These are phyloP conservation scores for Cordyceps militaris DNA, from an alignment of 2,329 filamentous ascomycete genomes.

Conservation along the genomic window DNA sequence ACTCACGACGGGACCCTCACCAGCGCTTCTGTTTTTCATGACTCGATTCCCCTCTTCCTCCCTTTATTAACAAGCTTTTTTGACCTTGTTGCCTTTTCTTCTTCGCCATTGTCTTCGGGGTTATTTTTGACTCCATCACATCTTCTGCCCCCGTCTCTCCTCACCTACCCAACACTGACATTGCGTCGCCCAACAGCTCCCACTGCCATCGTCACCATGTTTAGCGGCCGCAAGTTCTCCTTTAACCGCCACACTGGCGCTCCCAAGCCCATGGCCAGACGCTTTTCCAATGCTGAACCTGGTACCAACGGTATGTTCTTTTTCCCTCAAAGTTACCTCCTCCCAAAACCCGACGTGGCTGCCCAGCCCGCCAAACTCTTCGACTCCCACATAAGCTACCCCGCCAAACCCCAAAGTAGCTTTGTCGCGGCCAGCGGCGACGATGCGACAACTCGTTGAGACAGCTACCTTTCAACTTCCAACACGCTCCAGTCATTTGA, in stretches of 20 bases:
- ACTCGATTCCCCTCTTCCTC: not conserved
- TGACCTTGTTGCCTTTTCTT: not conserved
- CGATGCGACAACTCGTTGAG: not conserved
- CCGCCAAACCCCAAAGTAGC: not conserved
- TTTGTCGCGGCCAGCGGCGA: not conserved
- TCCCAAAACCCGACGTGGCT: slow-evolving; percentile 2
- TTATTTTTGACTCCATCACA: not conserved
- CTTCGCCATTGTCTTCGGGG: not conserved
- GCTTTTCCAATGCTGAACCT: slow-evolving; percentile 54
- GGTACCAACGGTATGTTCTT: slow-evolving; percentile 44
- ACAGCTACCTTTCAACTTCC: not conserved
- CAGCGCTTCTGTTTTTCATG: slow-evolving; percentile 6
- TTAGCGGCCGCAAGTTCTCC: slow-evolving; percentile 55
- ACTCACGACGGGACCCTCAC: not conserved
- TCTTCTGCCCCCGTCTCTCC: not conserved
- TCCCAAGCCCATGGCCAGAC: slow-evolving; percentile 45
- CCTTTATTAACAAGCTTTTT: not conserved
- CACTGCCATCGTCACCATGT: slow-evolving; percentile 28
- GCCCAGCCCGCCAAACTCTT: not conserved
- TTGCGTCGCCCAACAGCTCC: not conserved
- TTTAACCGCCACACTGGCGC: slow-evolving; percentile 60
- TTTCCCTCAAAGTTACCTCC: not conserved
- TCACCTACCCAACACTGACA: not conserved
- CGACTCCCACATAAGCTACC: not conserved
- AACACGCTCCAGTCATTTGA: not conserved